Percentiles rank a stretch among this genome's conserved stretches.
Evolutionary conservation across 306 rosid species (phyloP).

Genomic region (Prunus davidiana): DNA sequence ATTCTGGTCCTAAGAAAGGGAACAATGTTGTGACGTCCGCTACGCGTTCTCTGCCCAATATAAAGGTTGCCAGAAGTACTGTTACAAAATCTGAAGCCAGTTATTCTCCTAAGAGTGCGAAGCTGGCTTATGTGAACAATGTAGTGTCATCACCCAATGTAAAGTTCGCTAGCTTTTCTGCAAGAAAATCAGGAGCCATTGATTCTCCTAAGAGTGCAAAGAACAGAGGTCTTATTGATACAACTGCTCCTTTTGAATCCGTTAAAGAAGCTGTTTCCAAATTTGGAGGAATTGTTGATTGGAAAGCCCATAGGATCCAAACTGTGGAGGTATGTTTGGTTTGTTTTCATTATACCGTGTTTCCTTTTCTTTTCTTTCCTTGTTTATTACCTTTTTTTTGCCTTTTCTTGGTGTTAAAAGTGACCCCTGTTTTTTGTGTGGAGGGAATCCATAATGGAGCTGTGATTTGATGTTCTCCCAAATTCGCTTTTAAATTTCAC

Average conservation of each 20-base stretch:
- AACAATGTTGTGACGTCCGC: slow-evolving; percentile 20
- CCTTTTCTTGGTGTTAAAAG: background rate
- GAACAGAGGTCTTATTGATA: slow-evolving; percentile 72
- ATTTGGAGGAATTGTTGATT: slow-evolving; percentile 97
- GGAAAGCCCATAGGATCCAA: slow-evolving; percentile 94
- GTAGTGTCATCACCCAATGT: slow-evolving; percentile 10
- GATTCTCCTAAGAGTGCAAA: slow-evolving; percentile 39
- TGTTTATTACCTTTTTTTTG: background rate
- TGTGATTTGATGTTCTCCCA: background rate
- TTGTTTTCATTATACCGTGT: slow-evolving; percentile 7
- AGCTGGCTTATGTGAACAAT: slow-evolving; percentile 17
- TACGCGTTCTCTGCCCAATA: slow-evolving; percentile 15
- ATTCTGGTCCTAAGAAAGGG: slow-evolving; percentile 29
- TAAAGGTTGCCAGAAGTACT: slow-evolving; percentile 19
- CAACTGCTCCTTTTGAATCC: slow-evolving; percentile 92
- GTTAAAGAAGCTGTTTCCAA: slow-evolving; percentile 98
- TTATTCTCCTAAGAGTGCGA: slow-evolving; percentile 19
- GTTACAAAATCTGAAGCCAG: slow-evolving; percentile 10
- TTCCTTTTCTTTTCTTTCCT: background rate
- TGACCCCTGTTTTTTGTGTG: background rate
- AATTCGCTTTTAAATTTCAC: background rate
- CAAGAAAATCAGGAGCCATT: slow-evolving; percentile 22
- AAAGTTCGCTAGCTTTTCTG: slow-evolving; percentile 12
- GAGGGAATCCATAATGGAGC: background rate
- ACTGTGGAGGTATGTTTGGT: slow-evolving; percentile 73